A percentile compares a stretch with the other conserved stretches of the same genome.
Evolutionary conservation across 2,329 filamentous ascomycete genomes (phyloP).

Genomic region (Trichophyton rubrum): DNA sequence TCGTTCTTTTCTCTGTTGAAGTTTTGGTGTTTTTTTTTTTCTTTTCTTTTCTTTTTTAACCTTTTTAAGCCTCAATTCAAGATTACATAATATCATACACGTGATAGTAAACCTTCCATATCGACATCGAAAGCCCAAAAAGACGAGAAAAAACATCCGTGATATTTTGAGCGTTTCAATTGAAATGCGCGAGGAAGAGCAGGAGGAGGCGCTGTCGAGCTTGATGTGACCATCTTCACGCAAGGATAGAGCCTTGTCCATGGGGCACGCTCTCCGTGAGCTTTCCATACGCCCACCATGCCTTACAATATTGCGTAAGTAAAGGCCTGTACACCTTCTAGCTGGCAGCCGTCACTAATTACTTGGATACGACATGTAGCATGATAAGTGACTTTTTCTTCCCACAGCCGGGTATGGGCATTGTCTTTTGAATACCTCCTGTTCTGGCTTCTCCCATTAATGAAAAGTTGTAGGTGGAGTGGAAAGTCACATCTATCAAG

Average conservation of each 20-base stretch:
- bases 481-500: constrained; percentile 96
- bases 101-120: no score
- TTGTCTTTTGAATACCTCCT: neutral
- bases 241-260: neutral
- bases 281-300: constrained; percentile 33
- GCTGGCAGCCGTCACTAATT: constrained; percentile 15
- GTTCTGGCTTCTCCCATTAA: neutral
- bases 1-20: neutral
- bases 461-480: constrained; percentile 51
- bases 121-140: neutral
- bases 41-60: neutral
- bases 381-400: constrained; percentile 99
- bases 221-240: neutral
- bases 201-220: neutral
- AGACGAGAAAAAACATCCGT: neutral
- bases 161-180: neutral
- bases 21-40: neutral
- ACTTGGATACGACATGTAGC: constrained; percentile 23
- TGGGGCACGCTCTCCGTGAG: neutral
- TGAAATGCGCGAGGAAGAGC: neutral
- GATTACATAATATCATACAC: neutral
- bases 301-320: constrained; percentile 58
- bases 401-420: constrained; percentile 60
- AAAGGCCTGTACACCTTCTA: constrained; percentile 1
- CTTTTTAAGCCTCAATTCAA: neutral